These are phyloP conservation scores for Pseudoturritis turrita DNA, from an alignment of 345 rosid species.

Conservation along the genomic window DNA sequence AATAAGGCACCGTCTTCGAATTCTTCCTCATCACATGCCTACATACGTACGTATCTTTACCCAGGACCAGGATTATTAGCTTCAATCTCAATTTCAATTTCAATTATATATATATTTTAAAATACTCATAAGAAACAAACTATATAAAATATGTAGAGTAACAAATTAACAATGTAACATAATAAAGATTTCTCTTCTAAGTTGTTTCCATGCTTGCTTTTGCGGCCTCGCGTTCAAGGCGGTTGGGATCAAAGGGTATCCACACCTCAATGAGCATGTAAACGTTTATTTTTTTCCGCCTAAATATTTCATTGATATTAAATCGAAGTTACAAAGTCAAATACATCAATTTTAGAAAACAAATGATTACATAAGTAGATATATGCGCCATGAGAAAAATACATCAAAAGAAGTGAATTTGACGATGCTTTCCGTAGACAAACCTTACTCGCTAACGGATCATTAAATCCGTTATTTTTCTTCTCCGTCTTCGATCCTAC, in stretches of 20 bases:
- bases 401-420: too few species aligned
- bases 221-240: background rate
- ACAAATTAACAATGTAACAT: background rate
- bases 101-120: background rate
- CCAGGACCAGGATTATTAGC: slow-evolving; percentile 2
- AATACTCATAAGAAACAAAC: background rate
- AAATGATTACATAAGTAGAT: too few species aligned
- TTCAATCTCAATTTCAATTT: slow-evolving; percentile 4
- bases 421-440: too few species aligned
- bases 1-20: slow-evolving; percentile 52
- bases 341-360: too few species aligned
- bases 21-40: slow-evolving; percentile 42
- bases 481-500: too few species aligned
- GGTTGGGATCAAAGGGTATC: background rate
- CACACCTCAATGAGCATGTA: background rate
- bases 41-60: slow-evolving; percentile 21
- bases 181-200: background rate
- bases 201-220: background rate
- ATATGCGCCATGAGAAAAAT: too few species aligned
- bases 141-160: background rate
- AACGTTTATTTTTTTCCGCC: too few species aligned
- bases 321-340: too few species aligned
- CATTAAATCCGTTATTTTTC: too few species aligned
- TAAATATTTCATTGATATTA: too few species aligned
- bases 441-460: too few species aligned